Evolutionary conservation across 306 rosid genomes (phyloP), one percentile per base, ranked within the genome.

Genomic region (Quercus rubra): DNA sequence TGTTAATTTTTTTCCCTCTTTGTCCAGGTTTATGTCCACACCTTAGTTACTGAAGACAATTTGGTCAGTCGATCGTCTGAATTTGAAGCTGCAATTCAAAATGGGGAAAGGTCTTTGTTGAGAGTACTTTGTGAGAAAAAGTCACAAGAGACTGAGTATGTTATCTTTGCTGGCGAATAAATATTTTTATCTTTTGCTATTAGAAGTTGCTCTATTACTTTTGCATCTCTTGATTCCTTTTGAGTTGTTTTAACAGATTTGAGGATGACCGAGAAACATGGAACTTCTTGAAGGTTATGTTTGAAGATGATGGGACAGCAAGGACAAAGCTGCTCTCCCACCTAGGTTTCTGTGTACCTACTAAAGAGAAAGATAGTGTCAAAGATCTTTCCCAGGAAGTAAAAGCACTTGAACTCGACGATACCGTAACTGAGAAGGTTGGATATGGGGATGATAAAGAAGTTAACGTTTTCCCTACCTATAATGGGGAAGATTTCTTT

Each of bases 401-500:
- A 46, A 78, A 86, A 83, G 89, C 87, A 55, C 88, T 88, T 72
- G 91, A 83, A 80, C 87, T 95, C 59, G 92, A 93, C 85, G 97
- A 91, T 55, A 75, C 89, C 13, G 49, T 81, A 66, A 77, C 70
- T 76, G 90, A 90, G 68, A 83, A 79, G 79, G 75, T n/a, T n/a
- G 92, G 87, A 66, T 86, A 75, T 67, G 89, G 55, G 70, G 84
- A 82, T 72, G 82, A 81, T 54, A 83, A 79, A 74, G 99, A 82
- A 81, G 46, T 92, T 68, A 31, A 68, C 61, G 54, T 56, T 73
- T 81, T 89, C 72, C 85, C 94, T 18, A 38, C 85, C 74, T 97
- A 95, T 71, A 95, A 93, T 55, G 98, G 98, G 59, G 99, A 95
- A 76, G 99, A 96, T 86, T 96, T 96, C 90, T 96, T 96, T 83